phyloP scores from a whole-genome alignment of 2,329 filamentous ascomycete genomes.

The Sarocladiaceae sp. region DNA sequence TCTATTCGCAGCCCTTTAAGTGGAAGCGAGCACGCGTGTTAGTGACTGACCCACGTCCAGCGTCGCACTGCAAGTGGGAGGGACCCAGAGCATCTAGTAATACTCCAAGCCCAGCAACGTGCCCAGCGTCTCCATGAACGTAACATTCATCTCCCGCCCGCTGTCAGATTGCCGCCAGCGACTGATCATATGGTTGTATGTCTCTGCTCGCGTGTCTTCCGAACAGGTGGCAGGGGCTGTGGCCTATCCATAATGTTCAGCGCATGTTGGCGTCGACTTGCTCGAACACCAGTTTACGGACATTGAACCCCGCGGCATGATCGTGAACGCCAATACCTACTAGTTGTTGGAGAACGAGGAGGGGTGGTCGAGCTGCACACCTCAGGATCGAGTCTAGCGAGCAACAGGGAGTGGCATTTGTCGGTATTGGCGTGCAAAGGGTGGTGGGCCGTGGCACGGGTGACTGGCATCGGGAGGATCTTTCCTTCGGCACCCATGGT shows the following conservation, averaged over 20 bases:
- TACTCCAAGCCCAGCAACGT: not conserved
- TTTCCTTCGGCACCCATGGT: not conserved
- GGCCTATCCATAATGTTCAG: no score
- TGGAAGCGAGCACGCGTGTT: conserved; percentile 1
- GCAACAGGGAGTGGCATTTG: not conserved
- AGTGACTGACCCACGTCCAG: not conserved
- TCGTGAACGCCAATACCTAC: no score
- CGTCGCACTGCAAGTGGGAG: conserved; percentile 7
- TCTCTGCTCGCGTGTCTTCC: not conserved
- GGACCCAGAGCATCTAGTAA: not conserved
- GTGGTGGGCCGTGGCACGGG: not conserved
- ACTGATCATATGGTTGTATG: not conserved
- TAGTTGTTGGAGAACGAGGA: no score
- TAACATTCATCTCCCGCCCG: conserved; percentile 3
- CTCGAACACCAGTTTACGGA: no score
- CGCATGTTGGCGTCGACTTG: not conserved
- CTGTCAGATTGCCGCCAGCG: not conserved
- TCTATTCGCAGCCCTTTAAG: not conserved
- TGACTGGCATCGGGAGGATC: not conserved
- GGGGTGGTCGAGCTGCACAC: no score
- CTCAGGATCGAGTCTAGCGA: not conserved
- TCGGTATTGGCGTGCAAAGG: not conserved
- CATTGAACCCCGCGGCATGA: no score
- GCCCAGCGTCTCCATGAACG: not conserved
- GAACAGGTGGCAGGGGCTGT: no score